Conservation (phyloP, 2,329 filamentous ascomycete genomes). For the Exophiala bonariae region DNA sequence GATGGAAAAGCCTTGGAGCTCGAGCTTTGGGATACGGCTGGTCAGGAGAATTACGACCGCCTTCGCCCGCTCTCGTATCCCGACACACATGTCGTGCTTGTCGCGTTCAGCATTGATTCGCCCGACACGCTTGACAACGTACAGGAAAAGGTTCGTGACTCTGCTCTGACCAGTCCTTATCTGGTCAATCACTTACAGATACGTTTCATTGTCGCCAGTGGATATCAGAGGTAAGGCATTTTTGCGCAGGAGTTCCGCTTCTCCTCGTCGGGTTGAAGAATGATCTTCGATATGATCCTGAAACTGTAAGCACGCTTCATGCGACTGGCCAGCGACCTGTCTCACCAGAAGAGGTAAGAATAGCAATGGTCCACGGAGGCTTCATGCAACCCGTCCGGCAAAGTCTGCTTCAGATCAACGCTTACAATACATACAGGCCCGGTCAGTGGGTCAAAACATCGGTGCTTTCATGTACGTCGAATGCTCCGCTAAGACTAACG, state of each 20-base stretch:
- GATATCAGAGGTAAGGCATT: slow-evolving; percentile 99
- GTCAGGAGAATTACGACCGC: slow-evolving; percentile 99
- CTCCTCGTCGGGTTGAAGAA: slow-evolving; percentile 99
- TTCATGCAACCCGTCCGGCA: too few relatives aligned
- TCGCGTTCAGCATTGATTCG: slow-evolving; percentile 98
- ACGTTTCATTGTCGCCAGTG: slow-evolving; percentile 67
- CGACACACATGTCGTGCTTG: slow-evolving; percentile 98
- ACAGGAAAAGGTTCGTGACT: slow-evolving; percentile 90
- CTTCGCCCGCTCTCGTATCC: slow-evolving; percentile 98
- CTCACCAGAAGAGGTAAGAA: slow-evolving; percentile 87
- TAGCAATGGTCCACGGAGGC: slow-evolving; percentile 63
- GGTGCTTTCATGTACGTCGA: slow-evolving; percentile 96
- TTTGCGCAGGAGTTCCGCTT: slow-evolving; percentile 97
- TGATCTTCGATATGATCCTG: slow-evolving; percentile 95
- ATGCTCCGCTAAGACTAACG: slow-evolving; percentile 99
- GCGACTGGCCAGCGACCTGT: slow-evolving; percentile 99
- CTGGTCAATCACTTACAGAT: background rate
- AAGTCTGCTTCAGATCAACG: too few relatives aligned
- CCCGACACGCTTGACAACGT: slow-evolving; percentile 99
- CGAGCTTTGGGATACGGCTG: slow-evolving; percentile 99
- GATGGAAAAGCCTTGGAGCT: slow-evolving; percentile 99
- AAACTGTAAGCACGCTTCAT: slow-evolving; percentile 97
- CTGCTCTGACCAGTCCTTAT: background rate
- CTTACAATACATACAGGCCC: too few relatives aligned
- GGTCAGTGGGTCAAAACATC: slow-evolving; percentile 93